Evolutionary conservation across 257 asterid genomes (phyloP), one percentile per base, ranked within the genome.

Genomic region (Fraxinus excelsior): DNA sequence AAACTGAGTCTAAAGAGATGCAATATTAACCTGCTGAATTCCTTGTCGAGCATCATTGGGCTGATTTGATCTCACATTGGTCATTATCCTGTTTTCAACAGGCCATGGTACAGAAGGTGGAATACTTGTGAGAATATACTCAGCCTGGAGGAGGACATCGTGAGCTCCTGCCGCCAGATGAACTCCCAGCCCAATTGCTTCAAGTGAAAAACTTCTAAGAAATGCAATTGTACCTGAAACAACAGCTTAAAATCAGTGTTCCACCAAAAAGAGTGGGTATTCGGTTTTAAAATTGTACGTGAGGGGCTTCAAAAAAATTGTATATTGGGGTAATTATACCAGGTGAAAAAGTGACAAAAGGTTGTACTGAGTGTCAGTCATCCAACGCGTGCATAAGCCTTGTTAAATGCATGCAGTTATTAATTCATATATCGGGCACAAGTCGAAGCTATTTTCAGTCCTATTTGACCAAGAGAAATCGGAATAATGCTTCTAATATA

Each of bases 161-260:
- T 96, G 98, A 84, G 98, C 91, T 66, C 96, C 98, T 16, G 94
- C 98, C 60, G 99, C 96, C 89, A 96, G 84, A 85, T 93, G 97
- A 78, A 96, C 98, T 71, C 99, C 99, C 40, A 96, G 90, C 76
- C 96, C 96, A 84, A 93, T 88, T 74, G 99, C 99, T 89, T 96
- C 99, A 74, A 89, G 89, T 5, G 99, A 93, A 75, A 96, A 86
- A 85, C 98, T 96, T 88, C 89, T 88, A 64, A 96, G 97, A 82
- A 96, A 96, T 31, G 97, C 95, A 75, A 91, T 85, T 70, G 97
- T 89, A 71, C 99, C 99, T 96, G 80, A 76, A 82, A 69, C 49
- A 73, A 69, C 80, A 67, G 77, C 46, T 64, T 60, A 78, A 31
- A 82, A 29, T 76, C 70, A 78, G 58, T 25, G 35, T 9, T 60